Percentiles rank a stretch among this genome's conserved stretches.
Conservation (phyloP, 345 rosid genomes). For the Brassica cretica region DNA sequence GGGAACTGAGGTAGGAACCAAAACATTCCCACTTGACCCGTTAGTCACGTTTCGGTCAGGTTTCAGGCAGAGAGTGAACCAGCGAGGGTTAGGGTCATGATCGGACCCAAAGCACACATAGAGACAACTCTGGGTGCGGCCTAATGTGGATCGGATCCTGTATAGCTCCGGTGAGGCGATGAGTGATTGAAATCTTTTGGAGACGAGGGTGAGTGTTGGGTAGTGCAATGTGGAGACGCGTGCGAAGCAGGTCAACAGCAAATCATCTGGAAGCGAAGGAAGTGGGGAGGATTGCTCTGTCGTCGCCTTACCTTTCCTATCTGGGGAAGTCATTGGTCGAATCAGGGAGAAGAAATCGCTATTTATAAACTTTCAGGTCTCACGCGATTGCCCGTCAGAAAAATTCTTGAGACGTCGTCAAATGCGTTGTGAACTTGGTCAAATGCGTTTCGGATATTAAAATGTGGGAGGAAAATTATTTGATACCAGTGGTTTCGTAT, state of each 20-base stretch:
- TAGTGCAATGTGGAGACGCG: background rate
- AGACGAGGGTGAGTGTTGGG: background rate
- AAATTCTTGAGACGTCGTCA: background rate
- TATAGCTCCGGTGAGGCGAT: background rate
- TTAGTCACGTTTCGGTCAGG: background rate
- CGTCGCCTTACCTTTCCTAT: background rate
- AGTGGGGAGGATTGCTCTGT: background rate
- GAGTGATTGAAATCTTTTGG: background rate
- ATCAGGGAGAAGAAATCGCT: background rate
- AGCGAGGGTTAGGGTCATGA: background rate
- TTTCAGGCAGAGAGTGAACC: conserved; percentile 1
- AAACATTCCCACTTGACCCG: background rate
- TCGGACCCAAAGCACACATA: background rate
- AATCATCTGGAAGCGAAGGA: background rate
- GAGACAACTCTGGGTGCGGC: background rate
- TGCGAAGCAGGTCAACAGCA: background rate
- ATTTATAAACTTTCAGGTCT: background rate
- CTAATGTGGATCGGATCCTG: background rate
- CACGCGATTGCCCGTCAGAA: background rate
- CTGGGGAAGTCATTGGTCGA: background rate
- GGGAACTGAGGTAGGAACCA: conserved; percentile 32
- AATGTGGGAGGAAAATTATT: background rate
- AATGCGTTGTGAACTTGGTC: too few species aligned
- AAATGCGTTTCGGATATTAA: background rate
- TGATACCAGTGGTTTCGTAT: too few species aligned